These are phyloP conservation scores for Neurospora sp. DNA, from an alignment of 495 filamentous ascomycete species.

Conservation along the genomic window DNA sequence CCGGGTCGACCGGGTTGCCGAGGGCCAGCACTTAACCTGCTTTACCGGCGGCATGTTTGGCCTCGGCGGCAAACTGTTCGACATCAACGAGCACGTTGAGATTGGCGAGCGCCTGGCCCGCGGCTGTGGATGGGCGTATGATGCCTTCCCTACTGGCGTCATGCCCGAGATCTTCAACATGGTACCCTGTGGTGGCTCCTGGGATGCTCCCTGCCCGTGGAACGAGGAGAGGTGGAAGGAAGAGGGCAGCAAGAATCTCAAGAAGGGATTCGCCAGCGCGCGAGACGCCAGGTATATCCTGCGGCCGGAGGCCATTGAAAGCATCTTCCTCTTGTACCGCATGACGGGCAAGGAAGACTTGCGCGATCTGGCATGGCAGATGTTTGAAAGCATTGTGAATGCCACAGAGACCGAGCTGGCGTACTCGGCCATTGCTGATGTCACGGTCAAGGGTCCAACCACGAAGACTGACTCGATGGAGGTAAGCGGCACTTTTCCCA, in stretches of 20 bases:
- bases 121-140: constrained; percentile 83
- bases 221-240: constrained; percentile 22
- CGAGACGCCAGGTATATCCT: constrained; percentile 55
- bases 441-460: constrained; percentile 18
- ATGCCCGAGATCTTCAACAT: constrained; percentile 72
- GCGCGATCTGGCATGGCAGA: constrained; percentile 46
- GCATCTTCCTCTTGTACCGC: constrained; percentile 58
- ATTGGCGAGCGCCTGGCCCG: constrained; percentile 67
- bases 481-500: constrained; percentile 9
- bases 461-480: constrained; percentile 35
- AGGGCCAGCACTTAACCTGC: constrained; percentile 46
- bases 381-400: constrained; percentile 41
- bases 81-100: constrained; percentile 56
- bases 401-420: constrained; percentile 36
- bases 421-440: constrained; percentile 38
- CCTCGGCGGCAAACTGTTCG: constrained; percentile 67
- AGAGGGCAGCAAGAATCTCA: constrained; percentile 37
- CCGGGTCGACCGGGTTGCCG: constrained; percentile 16
- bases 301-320: constrained; percentile 56
- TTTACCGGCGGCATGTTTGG: constrained; percentile 87
- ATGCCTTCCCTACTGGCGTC: constrained; percentile 64
- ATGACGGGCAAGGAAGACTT: constrained; percentile 43
- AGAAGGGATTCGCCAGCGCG: constrained; percentile 54
- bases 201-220: constrained; percentile 22
- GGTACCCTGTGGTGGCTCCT: constrained; percentile 45